phyloP scores from a whole-genome alignment of 1,139 yeast genomes.

The Geotrichum histeridarum region DNA sequence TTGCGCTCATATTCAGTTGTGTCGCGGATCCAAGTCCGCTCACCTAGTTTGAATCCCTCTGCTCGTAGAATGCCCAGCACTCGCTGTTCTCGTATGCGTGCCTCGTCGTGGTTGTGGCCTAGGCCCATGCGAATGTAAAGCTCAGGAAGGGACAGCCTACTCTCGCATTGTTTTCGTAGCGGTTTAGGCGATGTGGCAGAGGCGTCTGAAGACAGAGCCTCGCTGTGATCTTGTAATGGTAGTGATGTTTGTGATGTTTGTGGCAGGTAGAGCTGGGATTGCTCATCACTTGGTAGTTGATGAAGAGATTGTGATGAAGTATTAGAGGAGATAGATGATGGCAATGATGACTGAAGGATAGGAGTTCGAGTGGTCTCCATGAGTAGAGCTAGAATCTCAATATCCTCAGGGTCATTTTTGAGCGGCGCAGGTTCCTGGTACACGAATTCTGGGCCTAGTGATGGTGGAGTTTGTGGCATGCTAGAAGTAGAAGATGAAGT shows the following conservation, averaged over 20 bases:
- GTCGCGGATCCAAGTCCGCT: conserved; percentile 77
- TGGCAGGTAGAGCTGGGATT: neutral
- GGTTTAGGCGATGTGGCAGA: conserved; percentile 1
- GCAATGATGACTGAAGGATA: neutral
- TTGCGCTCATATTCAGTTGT: conserved; percentile 52
- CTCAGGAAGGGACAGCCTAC: conserved; percentile 54
- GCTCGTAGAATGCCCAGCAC: conserved; percentile 55
- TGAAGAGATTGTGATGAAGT: too few relatives aligned
- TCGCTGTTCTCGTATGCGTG: conserved; percentile 54
- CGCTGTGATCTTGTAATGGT: neutral
- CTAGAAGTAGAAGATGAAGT: too few relatives aligned
- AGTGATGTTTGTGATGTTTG: neutral
- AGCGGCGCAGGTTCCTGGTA: too few relatives aligned
- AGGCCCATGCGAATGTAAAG: conserved; percentile 52
- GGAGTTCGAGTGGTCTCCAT: neutral
- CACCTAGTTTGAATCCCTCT: conserved; percentile 65
- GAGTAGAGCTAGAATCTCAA: neutral
- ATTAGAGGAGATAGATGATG: too few relatives aligned
- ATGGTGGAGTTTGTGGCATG: too few relatives aligned
- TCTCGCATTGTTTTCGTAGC: conserved; percentile 44
- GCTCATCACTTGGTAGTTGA: too few relatives aligned
- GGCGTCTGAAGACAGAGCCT: neutral
- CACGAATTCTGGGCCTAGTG: too few relatives aligned
- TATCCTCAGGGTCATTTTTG: too few relatives aligned
- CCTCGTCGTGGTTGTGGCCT: conserved; percentile 50